Evolutionary conservation across 2,329 filamentous ascomycete species (phyloP).

Genomic region (Albifimbria verrucaria): DNA sequence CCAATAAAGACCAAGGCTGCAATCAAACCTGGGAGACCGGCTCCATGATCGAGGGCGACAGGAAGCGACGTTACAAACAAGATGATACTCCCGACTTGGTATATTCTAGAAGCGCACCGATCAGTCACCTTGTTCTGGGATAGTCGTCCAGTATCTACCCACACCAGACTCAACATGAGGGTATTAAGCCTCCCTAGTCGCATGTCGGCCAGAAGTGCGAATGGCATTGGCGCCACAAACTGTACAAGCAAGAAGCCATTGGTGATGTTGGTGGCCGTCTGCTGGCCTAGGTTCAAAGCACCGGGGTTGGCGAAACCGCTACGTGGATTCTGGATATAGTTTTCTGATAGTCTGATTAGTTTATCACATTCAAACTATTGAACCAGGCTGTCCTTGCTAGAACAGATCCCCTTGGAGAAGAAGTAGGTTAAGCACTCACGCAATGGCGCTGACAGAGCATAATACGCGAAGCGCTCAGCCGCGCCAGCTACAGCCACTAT

Average conservation of each 20-base stretch:
- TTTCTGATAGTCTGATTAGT: not conserved
- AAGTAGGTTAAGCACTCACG: not conserved
- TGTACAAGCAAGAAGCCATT: not conserved
- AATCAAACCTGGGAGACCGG: not conserved
- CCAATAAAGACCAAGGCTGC: not conserved
- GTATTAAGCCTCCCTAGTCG: not conserved
- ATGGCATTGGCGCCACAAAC: constrained; percentile 1
- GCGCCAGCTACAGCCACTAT: not conserved
- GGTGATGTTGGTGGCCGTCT: not conserved
- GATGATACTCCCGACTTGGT: not conserved
- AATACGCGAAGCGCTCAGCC: constrained; percentile 1
- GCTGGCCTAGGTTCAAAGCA: not conserved
- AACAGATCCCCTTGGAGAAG: not conserved
- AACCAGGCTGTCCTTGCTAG: not conserved
- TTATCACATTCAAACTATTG: not conserved
- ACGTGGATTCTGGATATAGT: not conserved
- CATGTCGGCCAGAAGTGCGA: not conserved
- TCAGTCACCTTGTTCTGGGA: not conserved
- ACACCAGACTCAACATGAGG: not conserved
- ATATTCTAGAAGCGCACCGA: not conserved
- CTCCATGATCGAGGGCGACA: not conserved
- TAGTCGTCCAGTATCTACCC: not conserved
- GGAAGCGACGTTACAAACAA: not conserved
- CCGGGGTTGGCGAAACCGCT: not conserved
- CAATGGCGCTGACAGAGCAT: not conserved